Evolutionary conservation across 2,329 filamentous ascomycete species (phyloP), one percentile per base, ranked within the genome.

Genomic region (Zymoseptoria pseudotritici): DNA sequence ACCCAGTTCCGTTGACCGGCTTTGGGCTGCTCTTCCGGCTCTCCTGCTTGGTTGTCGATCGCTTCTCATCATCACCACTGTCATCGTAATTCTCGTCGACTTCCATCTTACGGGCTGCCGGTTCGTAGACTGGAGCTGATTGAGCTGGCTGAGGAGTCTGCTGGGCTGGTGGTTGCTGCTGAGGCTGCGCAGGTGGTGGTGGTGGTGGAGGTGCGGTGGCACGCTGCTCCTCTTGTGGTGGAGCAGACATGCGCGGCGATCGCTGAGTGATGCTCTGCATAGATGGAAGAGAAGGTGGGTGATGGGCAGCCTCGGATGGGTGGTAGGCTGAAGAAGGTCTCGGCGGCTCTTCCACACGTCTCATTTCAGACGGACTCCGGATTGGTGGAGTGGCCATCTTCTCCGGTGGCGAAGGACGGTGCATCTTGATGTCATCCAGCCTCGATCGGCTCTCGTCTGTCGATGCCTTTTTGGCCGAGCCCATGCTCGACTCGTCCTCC

Each of bases 31-130:
- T 75, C 49, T 76, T 72, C 60, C 74, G 76, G 61, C 77, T 78
- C 64, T 78, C 77, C 58, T 77, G 75, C 62, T 78, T 78, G 7
- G 68, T 67, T 1, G 67, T 70, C 17, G 68, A 73, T 63, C 79
- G 74, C 73, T 85, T 85, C 50, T 94, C 88, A 61, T 97, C 93
- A 66, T 96, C 92, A 4, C 85, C 90, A 59, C 92, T 93, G 70
- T 97, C 93, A 73, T 97, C 93, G 70, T 99, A 97, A 73, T 97
- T 89, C 73, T 99, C 94, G 67, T 99, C 92, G 20, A 97, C 90
- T 6, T 97, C 93, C 85, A 99, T 95, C 75, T 96, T 96, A 21
- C 94, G 83, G 20, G 91, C 91, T 36, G 94, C 91, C 57, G 91
- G 90, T 76, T 97, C 93, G 60, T 86, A 86, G 19, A 80, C 74